Percentiles rank a stretch among this genome's conserved stretches.
phyloP scores from a whole-genome alignment of 192 early-diverging fungal genomes.

The Podila horticola region DNA sequence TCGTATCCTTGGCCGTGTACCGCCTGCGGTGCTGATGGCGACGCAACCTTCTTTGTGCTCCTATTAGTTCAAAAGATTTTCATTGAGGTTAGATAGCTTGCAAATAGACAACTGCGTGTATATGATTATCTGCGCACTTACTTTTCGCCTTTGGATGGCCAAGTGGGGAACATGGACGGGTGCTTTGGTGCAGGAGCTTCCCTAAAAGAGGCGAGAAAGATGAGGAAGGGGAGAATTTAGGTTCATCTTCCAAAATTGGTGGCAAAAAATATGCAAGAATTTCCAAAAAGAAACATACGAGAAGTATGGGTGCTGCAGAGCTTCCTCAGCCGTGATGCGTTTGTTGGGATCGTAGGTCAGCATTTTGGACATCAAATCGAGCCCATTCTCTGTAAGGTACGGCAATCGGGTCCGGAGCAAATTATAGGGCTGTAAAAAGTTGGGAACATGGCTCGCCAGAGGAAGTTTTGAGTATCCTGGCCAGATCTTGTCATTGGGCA shows the following conservation, averaged over 20 bases:
- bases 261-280: not conserved
- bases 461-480: conserved; percentile 75
- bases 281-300: conserved; percentile 33
- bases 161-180: conserved; percentile 93
- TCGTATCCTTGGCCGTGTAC: conserved; percentile 60
- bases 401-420: conserved; percentile 59
- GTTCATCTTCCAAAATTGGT: not conserved
- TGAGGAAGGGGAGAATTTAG: not conserved
- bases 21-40: conserved; percentile 70
- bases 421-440: conserved; percentile 71
- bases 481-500: conserved; percentile 82
- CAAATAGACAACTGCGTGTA: too few relatives aligned
- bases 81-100: not conserved
- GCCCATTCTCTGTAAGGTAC: conserved; percentile 77
- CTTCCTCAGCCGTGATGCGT: conserved; percentile 92
- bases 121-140: conserved; percentile 14
- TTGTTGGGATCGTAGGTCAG: conserved; percentile 86
- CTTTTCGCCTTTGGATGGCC: conserved; percentile 82
- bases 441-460: conserved; percentile 78
- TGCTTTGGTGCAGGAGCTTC: conserved; percentile 91
- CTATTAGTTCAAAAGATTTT: not conserved
- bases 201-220: conserved; percentile 27
- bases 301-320: conserved; percentile 92
- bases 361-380: conserved; percentile 81
- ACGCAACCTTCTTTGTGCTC: conserved; percentile 30